Evolutionary conservation across 2,329 filamentous ascomycete genomes (phyloP).

Genomic region (Alternaria dauci): DNA sequence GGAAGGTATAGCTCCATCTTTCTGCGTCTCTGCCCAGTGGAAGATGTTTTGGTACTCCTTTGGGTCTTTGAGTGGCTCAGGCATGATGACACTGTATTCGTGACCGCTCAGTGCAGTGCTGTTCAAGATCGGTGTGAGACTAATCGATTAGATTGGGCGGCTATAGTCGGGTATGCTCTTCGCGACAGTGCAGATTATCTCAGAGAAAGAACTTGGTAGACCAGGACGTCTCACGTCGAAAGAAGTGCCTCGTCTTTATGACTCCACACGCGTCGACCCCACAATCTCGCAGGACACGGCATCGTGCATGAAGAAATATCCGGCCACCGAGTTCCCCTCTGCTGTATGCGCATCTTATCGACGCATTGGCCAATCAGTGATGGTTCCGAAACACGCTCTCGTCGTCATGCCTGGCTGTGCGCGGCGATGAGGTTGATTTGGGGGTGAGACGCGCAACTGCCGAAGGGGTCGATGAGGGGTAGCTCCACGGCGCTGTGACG

Average conservation of each 20-base stretch:
- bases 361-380: slow-evolving; percentile 27
- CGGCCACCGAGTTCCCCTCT: slow-evolving; percentile 1
- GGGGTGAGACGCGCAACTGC: slow-evolving; percentile 31
- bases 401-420: not conserved
- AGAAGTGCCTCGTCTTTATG: slow-evolving; percentile 13
- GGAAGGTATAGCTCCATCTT: slow-evolving; percentile 63
- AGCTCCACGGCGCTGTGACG: slow-evolving; percentile 19
- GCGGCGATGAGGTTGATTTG: not conserved
- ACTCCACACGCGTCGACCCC: slow-evolving; percentile 22
- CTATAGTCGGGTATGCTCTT: not conserved
- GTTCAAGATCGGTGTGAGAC: not conserved
- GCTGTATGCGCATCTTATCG: not conserved
- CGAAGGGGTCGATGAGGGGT: slow-evolving; percentile 36
- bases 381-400: slow-evolving; percentile 12
- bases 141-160: not conserved
- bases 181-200: not conserved
- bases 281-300: slow-evolving; percentile 12
- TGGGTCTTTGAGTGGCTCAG: slow-evolving; percentile 44
- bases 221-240: slow-evolving; percentile 1
- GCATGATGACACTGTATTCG: slow-evolving; percentile 27
- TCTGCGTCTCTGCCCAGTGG: slow-evolving; percentile 67
- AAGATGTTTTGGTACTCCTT: slow-evolving; percentile 50
- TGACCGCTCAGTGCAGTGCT: not conserved
- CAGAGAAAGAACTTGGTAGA: not conserved
- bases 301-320: slow-evolving; percentile 1